Conservation (phyloP, 2,329 filamentous ascomycete species). For the Akanthomyces lecanii region DNA sequence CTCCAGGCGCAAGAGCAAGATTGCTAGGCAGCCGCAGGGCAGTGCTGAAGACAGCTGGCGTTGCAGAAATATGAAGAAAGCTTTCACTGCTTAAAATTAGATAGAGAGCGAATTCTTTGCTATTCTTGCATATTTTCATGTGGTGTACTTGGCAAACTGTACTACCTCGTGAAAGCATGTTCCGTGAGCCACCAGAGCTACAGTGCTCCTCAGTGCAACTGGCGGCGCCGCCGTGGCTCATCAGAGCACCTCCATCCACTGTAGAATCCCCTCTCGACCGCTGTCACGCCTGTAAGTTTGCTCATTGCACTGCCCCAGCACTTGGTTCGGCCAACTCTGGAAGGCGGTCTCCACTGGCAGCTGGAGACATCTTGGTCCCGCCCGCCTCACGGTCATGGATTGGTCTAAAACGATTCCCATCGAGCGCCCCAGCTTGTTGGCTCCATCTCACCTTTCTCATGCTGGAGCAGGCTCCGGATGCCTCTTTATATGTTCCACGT, state of each 20-base stretch:
- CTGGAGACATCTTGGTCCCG: neutral
- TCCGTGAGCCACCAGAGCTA: neutral
- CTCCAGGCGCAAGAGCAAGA: neutral
- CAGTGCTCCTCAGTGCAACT: neutral
- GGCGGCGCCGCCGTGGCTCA: neutral
- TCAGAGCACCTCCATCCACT: too few relatives aligned
- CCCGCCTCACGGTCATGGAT: neutral
- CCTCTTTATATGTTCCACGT: neutral
- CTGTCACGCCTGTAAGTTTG: neutral
- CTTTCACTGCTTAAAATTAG: too few relatives aligned
- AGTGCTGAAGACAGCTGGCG: neutral
- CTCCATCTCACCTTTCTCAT: neutral
- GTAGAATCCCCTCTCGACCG: neutral
- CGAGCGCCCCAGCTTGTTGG: neutral
- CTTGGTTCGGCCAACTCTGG: neutral
- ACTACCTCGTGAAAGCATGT: neutral
- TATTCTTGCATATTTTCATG: neutral
- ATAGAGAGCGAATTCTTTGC: too few relatives aligned
- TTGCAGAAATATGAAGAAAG: neutral
- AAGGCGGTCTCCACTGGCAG: conserved; percentile 16
- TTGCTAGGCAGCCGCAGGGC: neutral
- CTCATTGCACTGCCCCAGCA: too few relatives aligned
- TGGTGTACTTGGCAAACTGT: neutral
- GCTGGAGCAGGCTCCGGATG: neutral
- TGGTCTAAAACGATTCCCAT: neutral